Base-by-base conservation (phyloP, 169 alveolate genomes). In the Plasmodium sp. region DNA sequence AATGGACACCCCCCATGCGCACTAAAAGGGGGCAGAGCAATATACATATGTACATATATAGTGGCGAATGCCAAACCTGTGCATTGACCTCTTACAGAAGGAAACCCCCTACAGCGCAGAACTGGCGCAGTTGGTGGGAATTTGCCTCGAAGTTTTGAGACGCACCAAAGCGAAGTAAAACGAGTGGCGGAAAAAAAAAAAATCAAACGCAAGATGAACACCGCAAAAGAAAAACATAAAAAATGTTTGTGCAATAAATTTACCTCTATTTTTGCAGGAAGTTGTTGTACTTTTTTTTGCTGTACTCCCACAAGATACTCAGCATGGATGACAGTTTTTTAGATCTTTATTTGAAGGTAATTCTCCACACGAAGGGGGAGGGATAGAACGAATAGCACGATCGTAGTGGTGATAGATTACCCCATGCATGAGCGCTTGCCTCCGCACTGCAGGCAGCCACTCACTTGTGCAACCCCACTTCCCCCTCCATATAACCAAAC, bases 271-370 rank as follows among this genome's bases (percentile, higher is more conserved):
- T 58, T 88, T 72, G 1, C 18, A 91, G 95, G 84, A 48, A 81
- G 16, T 27, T 91, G 22, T 34, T 81, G 71, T 81, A 91, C 41
- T 71, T 91, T 33, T 81, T 67, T 80, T 81, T 81, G 12, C 1
- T 91, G 16, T 72, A 75, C 43, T 91, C 95, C 36, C 84, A 91
- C 48, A 67, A 91, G 83, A 74, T 91, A 43, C 51, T 91, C 74
- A 48, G 56, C 83, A 81, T 33, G 54, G 39, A 91, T 48, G 92
- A 91, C 27, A 18, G 34, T 7, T 43, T 81, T 81, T 71, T 62
- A 45, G 92, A 91, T 36, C 34, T 81, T 48, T 81, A 34, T 81
- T 81, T 91, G 79, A 72, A 16, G 95, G 95, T 91, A 36, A 81
- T 45, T 41, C 71, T 51, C n/a, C 39, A 67, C 41, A 39, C 31